These are phyloP conservation scores for Anastatica hierochuntica DNA, from an alignment of 345 rosid species.

Conservation along the genomic window DNA sequence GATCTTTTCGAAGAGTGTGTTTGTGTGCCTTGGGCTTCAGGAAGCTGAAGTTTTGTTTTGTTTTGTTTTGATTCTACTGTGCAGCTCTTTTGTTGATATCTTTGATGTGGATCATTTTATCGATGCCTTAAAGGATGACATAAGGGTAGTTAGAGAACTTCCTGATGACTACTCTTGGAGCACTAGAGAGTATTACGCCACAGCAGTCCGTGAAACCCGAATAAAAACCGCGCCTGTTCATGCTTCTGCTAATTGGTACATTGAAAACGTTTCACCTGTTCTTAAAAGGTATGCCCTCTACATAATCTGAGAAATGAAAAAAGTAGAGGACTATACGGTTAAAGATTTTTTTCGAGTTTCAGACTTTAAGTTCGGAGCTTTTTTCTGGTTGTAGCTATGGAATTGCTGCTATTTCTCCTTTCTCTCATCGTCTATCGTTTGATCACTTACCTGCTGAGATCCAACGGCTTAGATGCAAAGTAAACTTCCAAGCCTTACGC, in stretches of 20 bases:
- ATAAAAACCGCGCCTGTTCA: conserved; percentile 90
- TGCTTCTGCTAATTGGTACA: conserved; percentile 86
- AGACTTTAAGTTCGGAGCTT: not conserved
- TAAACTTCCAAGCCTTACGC: conserved; percentile 70
- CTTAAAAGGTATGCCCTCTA: conserved; percentile 85
- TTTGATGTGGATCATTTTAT: conserved; percentile 90
- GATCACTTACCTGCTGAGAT: conserved; percentile 71
- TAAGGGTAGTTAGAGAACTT: conserved; percentile 58
- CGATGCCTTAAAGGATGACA: conserved; percentile 46
- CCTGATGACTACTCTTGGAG: conserved; percentile 79
- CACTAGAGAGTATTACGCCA: conserved; percentile 83
- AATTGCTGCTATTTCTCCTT: conserved; percentile 90
- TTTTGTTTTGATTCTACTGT: not conserved
- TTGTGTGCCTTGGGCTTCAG: not conserved
- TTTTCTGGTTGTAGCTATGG: conserved; percentile 56
- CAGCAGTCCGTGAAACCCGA: conserved; percentile 69
- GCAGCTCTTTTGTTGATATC: conserved; percentile 82
- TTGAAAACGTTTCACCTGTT: conserved; percentile 80
- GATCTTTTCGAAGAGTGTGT: not conserved
- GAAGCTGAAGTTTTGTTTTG: not conserved
- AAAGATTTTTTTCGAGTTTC: not conserved
- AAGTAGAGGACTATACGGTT: not conserved
- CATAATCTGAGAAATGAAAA: not conserved
- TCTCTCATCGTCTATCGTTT: conserved; percentile 85
- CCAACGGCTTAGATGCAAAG: conserved; percentile 83